Percentiles rank a stretch among this genome's conserved stretches.
Conservation (phyloP, 257 asterid species). For the Ligustrum vulgare region DNA sequence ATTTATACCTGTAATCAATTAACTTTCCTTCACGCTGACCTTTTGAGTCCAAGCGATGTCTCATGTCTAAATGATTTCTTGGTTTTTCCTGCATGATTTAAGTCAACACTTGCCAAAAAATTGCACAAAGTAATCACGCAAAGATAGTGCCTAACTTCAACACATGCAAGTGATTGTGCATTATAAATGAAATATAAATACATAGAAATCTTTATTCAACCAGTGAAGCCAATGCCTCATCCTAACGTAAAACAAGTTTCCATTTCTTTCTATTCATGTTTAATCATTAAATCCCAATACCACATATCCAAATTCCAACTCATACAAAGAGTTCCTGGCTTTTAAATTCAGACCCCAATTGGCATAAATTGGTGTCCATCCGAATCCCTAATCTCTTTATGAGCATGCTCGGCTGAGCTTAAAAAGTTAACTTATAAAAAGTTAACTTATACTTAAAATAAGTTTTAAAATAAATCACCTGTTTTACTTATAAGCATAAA, state of each 20-base stretch:
- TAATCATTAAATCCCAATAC: not conserved
- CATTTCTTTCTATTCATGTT: not conserved
- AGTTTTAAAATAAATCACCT: too few relatives aligned
- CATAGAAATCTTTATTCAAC: not conserved
- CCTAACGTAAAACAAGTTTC: not conserved
- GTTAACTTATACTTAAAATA: too few relatives aligned
- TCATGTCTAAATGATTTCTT: conserved; percentile 93
- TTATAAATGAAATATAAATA: not conserved
- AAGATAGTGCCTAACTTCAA: not conserved
- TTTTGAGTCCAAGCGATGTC: conserved; percentile 91
- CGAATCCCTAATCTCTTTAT: not conserved
- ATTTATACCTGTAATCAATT: conserved; percentile 85
- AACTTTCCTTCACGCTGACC: conserved; percentile 99
- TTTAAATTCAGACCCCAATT: not conserved
- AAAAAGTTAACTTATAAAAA: not conserved
- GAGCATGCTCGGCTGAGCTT: not conserved
- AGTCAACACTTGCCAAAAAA: conserved; percentile 12
- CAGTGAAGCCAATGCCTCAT: not conserved
- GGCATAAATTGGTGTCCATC: not conserved
- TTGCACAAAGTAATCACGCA: conserved; percentile 7
- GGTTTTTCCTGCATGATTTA: conserved; percentile 71
- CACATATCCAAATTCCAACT: not conserved
- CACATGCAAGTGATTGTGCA: not conserved
- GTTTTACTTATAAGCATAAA: too few relatives aligned
- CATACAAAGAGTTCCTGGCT: not conserved